phyloP scores from a whole-genome alignment of 305 asterid species.

The Euphrasia arctica region DNA sequence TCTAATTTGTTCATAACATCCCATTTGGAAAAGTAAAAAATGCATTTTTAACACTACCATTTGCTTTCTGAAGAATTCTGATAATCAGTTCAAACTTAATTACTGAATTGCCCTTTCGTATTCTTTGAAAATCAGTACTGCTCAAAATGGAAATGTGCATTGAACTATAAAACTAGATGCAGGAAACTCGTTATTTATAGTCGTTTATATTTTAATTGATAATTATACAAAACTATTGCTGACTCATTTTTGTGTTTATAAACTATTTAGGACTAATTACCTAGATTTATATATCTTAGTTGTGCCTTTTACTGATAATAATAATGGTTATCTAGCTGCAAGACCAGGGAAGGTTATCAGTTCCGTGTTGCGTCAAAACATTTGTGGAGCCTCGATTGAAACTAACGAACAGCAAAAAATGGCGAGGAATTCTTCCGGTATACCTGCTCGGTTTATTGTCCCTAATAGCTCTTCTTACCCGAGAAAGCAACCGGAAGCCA shows the following conservation, averaged over 20 bases:
- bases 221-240: neutral
- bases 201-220: no score
- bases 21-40: no score
- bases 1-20: no score
- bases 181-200: no score
- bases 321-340: conserved; percentile 40
- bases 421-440: conserved; percentile 54
- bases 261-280: neutral
- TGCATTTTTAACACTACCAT: no score
- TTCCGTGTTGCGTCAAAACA: conserved; percentile 64
- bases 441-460: conserved; percentile 54
- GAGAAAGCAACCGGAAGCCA: conserved; percentile 63
- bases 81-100: no score
- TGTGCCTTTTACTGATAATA: conserved; percentile 12
- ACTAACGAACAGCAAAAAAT: conserved; percentile 58
- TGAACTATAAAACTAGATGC: no score
- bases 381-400: conserved; percentile 51
- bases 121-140: no score
- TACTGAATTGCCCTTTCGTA: no score
- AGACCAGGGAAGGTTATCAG: conserved; percentile 88
- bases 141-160: no score
- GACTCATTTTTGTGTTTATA: neutral
- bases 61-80: no score
- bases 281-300: neutral
- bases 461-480: conserved; percentile 65